phyloP scores from a whole-genome alignment of 192 early-diverging fungal species.

The Coemansia sp. region DNA sequence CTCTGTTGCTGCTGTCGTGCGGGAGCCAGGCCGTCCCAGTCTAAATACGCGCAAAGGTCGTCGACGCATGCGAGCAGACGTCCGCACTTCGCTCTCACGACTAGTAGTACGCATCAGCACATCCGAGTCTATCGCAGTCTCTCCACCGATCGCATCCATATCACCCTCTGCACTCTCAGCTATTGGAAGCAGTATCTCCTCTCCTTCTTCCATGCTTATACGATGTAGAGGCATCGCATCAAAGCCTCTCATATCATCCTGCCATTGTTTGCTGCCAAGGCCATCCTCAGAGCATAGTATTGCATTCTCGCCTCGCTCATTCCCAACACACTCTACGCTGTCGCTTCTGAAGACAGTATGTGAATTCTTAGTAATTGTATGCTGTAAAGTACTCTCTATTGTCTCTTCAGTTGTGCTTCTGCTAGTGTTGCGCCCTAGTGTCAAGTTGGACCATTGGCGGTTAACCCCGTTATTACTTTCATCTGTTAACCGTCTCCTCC shows the following conservation, averaged over 20 bases:
- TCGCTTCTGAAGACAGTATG: background rate
- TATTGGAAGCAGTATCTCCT: background rate
- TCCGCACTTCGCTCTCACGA: background rate
- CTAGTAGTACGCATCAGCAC: background rate
- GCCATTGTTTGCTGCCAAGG: conserved; percentile 1
- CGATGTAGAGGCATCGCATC: background rate
- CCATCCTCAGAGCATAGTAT: background rate
- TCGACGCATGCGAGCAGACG: conserved; percentile 10
- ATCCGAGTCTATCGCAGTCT: background rate
- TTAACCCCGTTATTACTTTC: background rate
- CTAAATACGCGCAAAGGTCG: conserved; percentile 24
- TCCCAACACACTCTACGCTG: background rate
- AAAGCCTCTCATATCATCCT: background rate
- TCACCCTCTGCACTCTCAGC: background rate
- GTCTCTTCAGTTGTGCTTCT: conserved; percentile 10
- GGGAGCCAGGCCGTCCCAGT: conserved; percentile 2
- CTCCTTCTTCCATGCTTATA: conserved; percentile 8
- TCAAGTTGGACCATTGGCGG: conserved; percentile 4
- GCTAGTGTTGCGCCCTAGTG: background rate
- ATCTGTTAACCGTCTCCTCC: conserved; percentile 19
- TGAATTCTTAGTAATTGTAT: background rate
- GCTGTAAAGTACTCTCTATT: conserved; percentile 5
- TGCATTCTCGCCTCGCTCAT: too few species aligned
- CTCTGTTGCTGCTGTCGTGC: conserved; percentile 6
- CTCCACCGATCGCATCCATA: background rate